Conservation (phyloP, 305 asterid genomes). For the Plantago lanceolata region DNA sequence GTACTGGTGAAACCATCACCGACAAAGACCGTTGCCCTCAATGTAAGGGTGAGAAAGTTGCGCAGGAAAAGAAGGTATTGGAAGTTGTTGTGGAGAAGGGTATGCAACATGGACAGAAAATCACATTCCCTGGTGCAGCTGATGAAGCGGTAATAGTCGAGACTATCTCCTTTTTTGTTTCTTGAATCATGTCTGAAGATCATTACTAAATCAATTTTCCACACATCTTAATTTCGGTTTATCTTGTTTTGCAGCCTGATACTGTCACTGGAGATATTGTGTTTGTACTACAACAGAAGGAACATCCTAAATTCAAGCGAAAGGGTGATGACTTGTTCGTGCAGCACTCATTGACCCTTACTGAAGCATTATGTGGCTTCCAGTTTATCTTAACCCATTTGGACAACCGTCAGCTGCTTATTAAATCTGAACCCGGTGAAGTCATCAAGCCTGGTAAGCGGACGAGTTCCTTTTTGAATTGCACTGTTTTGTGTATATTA, state of each 20-base stretch:
- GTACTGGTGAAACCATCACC: conserved; percentile 54
- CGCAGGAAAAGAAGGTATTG: conserved; percentile 50
- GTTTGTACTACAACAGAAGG: conserved; percentile 80
- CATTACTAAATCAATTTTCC: too few relatives aligned
- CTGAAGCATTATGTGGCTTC: conserved; percentile 94
- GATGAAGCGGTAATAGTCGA: conserved; percentile 45
- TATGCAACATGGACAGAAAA: conserved; percentile 56
- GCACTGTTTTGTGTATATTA: too few relatives aligned
- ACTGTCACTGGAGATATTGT: conserved; percentile 88
- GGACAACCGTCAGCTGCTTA: conserved; percentile 81
- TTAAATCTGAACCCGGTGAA: conserved; percentile 92
- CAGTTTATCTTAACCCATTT: conserved; percentile 80
- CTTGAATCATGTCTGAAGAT: not conserved
- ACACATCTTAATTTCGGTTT: conserved; percentile 5
- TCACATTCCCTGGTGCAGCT: conserved; percentile 61
- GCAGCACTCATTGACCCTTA: conserved; percentile 68
- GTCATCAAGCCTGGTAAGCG: conserved; percentile 82
- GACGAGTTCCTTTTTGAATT: not conserved
- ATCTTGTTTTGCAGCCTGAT: conserved; percentile 59
- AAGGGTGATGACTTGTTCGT: conserved; percentile 88
- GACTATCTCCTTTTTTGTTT: not conserved
- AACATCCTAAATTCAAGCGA: conserved; percentile 80
- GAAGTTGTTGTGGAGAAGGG: conserved; percentile 60
- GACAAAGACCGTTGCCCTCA: conserved; percentile 56
- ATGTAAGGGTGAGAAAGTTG: conserved; percentile 58